Conservation (phyloP, 257 asterid genomes). For the Penstemon barbatus region DNA sequence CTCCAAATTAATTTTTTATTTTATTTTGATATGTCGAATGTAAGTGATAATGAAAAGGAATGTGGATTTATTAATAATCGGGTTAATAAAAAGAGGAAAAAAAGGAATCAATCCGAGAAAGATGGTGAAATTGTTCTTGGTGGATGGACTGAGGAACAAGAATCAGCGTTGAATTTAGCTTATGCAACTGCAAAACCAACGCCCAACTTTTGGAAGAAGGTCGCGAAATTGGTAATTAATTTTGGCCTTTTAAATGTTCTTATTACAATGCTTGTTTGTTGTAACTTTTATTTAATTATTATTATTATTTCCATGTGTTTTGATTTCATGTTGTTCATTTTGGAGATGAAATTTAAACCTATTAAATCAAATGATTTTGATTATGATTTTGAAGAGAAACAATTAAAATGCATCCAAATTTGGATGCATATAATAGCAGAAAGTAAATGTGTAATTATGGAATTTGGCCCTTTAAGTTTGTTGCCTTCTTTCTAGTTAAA, state of each 20-base stretch:
- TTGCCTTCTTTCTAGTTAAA: no score
- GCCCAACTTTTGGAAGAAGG: slow-evolving; percentile 90
- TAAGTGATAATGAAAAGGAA: no score
- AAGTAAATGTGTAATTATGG: no score
- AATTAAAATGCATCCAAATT: no score
- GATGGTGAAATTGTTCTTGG: slow-evolving; percentile 28
- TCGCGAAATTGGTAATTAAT: slow-evolving; percentile 68
- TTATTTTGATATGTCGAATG: no score
- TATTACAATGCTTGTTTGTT: background rate
- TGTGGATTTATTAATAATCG: no score
- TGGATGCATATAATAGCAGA: no score
- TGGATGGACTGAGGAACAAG: slow-evolving; percentile 85
- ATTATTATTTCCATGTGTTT: background rate
- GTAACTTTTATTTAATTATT: background rate
- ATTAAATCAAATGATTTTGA: background rate
- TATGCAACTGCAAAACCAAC: slow-evolving; percentile 80
- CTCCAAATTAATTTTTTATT: no score
- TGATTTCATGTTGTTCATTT: slow-evolving; percentile 1
- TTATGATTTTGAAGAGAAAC: background rate
- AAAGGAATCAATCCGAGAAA: slow-evolving; percentile 32
- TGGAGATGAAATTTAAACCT: background rate
- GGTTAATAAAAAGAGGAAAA: slow-evolving; percentile 50
- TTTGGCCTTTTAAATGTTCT: background rate
- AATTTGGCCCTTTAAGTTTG: no score
- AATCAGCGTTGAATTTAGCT: slow-evolving; percentile 58